Evolutionary conservation across 139 green algal species (phyloP).

Genomic region (Chlorella sorokiniana): DNA sequence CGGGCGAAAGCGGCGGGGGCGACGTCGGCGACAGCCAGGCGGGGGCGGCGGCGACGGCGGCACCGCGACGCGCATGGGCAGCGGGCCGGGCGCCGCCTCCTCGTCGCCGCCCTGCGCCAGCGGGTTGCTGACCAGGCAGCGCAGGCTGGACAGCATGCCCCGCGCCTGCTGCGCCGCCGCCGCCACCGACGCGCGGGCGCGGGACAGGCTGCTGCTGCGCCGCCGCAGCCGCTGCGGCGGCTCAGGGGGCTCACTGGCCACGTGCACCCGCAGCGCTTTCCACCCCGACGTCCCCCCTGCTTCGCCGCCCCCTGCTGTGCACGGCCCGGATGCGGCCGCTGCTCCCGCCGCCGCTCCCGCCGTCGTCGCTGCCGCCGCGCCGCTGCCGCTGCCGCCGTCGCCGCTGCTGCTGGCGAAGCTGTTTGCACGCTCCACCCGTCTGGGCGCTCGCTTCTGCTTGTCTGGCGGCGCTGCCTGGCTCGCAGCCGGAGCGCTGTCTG

Average conservation of each 20-base stretch:
- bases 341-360: not conserved
- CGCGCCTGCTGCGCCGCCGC: conserved; percentile 4
- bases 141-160: not conserved
- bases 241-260: not conserved
- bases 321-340: not conserved
- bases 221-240: not conserved
- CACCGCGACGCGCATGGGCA: not conserved
- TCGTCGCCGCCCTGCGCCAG: not conserved
- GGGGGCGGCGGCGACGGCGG: not conserved
- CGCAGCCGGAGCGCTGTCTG: too few species aligned
- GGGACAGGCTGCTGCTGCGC: not conserved
- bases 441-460: not conserved
- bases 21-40: not conserved
- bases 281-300: not conserved
- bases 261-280: not conserved
- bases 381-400: not conserved
- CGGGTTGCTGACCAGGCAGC: conserved; percentile 1
- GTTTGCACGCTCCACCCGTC: not conserved
- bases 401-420: not conserved
- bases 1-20: too few species aligned
- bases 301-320: not conserved
- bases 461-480: too few species aligned
- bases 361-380: not conserved
- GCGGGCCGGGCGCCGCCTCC: not conserved
- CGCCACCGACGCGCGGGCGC: not conserved